Percentiles rank a stretch among this genome's conserved stretches.
These are phyloP conservation scores for Astrothelium macrocarpum DNA, from an alignment of 495 filamentous ascomycete species.

Conservation along the genomic window DNA sequence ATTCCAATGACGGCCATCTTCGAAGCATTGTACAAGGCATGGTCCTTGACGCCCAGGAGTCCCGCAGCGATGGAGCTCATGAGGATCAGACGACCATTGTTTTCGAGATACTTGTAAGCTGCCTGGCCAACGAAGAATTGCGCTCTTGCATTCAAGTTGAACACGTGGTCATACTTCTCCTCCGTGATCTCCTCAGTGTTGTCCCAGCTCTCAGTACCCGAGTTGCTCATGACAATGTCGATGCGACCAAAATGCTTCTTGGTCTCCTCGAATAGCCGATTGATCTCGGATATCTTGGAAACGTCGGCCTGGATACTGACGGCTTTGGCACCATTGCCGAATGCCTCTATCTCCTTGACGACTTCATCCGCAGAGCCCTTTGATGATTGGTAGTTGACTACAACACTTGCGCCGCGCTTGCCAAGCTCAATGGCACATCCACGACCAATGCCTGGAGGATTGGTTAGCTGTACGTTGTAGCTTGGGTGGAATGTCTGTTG, in stretches of 20 bases:
- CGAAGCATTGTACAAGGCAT: conserved; percentile 64
- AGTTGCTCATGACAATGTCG: conserved; percentile 68
- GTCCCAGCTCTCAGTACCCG: conserved; percentile 54
- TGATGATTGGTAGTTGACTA: conserved; percentile 68
- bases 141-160: conserved; percentile 64
- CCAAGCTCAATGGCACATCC: conserved; percentile 70
- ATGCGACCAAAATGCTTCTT: conserved; percentile 57
- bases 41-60: conserved; percentile 53
- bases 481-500: neutral
- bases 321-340: conserved; percentile 52
- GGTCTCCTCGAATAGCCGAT: conserved; percentile 52
- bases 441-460: conserved; percentile 44
- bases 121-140: conserved; percentile 81
- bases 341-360: conserved; percentile 48
- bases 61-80: conserved; percentile 48
- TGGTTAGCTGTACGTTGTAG: neutral
- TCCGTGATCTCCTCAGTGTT: conserved; percentile 60
- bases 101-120: conserved; percentile 57
- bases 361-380: conserved; percentile 53
- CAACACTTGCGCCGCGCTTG: conserved; percentile 57
- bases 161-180: conserved; percentile 66
- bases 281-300: conserved; percentile 54
- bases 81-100: conserved; percentile 58
- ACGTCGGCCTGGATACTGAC: conserved; percentile 62
- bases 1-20: conserved; percentile 77